Base-by-base conservation (phyloP, 805 yeast species). In the Tetrapisispora arboricola region DNA sequence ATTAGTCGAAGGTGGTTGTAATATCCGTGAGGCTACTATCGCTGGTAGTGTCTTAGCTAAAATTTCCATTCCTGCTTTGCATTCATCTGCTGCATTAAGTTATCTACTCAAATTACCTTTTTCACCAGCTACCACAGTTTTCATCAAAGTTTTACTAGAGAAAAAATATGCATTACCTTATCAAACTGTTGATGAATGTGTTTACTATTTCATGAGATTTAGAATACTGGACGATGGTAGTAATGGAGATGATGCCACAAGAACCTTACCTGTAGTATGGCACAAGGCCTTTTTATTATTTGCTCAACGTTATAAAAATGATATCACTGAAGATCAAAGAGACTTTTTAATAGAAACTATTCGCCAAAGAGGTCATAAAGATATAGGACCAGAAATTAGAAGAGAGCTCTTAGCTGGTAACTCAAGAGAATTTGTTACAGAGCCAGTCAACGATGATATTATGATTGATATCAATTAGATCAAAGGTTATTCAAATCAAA, bases 301-400 rank as follows among this genome's bases (percentile, higher is more conserved):
- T 67, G 95, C 96, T 27, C 96, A 88, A 66, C 74, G 96, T 49
- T 92, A 92, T 61, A 92, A 90, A 63, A 90, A 92, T 58, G 98
- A 92, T 69, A 85, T 92, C 44, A 92, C 98, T n/a, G 95, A 86
- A 53, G 99, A 92, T 60, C 99, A 92, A 70, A 75, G 96, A 60
- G 98, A 92, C 54, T 86, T 90, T 63, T 67, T 92, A 45, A 66
- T 92, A 58, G 96, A 90, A 53, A 88, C 95, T 4, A 76, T 87
- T 16, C 80, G 95, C 65, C 88, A 81, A 58, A 82, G 95, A 64
- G 80, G 80, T 38, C 99, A 92, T 58, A 82, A 71, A 45, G 83
- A 80, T 21, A 84, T 92, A 44, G 88, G 96, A 2, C 94, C 95
- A 3, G 98, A 90, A 60, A 86, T 90, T 40, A 76, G 97, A 66